Conservation (phyloP, 208 protist species). For the Angomonas ambiguus region DNA sequence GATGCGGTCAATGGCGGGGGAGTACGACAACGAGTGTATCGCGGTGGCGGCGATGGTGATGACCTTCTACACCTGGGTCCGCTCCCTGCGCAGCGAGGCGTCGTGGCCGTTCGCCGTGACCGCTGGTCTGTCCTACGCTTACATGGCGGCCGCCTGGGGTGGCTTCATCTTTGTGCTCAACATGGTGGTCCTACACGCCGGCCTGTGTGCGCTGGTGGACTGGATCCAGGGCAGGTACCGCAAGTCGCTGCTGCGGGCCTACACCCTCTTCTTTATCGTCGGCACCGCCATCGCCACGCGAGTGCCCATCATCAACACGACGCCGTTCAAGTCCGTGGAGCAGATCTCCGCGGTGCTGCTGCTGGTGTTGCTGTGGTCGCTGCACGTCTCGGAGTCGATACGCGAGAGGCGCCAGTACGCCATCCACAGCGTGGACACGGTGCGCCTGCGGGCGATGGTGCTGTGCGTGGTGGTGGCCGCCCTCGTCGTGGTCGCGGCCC, state of each 20-base stretch:
- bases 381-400: slow-evolving; percentile 27
- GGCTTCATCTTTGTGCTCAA: slow-evolving; percentile 99
- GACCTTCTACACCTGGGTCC: slow-evolving; percentile 92
- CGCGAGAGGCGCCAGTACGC: slow-evolving; percentile 11
- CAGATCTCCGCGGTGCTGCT: slow-evolving; percentile 92
- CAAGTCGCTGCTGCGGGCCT: neutral
- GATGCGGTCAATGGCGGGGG: slow-evolving; percentile 97
- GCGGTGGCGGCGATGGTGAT: slow-evolving; percentile 96
- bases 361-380: slow-evolving; percentile 48
- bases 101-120: slow-evolving; percentile 52
- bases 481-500: slow-evolving; percentile 17
- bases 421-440: slow-evolving; percentile 22
- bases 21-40: slow-evolving; percentile 98
- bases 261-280: slow-evolving; percentile 39
- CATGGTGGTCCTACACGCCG: slow-evolving; percentile 94
- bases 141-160: slow-evolving; percentile 95
- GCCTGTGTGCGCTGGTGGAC: slow-evolving; percentile 80
- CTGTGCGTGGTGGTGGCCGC: slow-evolving; percentile 20
- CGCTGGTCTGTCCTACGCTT: slow-evolving; percentile 78
- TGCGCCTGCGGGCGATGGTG: slow-evolving; percentile 27
- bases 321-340: slow-evolving; percentile 93
- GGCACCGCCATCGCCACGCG: slow-evolving; percentile 94
- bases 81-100: slow-evolving; percentile 33
- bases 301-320: slow-evolving; percentile 92
- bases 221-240: slow-evolving; percentile 16